A percentile compares a stretch with the other conserved stretches of the same genome.
Conservation (phyloP, 495 filamentous ascomycete species). For the Talaromyces borbonicus region DNA sequence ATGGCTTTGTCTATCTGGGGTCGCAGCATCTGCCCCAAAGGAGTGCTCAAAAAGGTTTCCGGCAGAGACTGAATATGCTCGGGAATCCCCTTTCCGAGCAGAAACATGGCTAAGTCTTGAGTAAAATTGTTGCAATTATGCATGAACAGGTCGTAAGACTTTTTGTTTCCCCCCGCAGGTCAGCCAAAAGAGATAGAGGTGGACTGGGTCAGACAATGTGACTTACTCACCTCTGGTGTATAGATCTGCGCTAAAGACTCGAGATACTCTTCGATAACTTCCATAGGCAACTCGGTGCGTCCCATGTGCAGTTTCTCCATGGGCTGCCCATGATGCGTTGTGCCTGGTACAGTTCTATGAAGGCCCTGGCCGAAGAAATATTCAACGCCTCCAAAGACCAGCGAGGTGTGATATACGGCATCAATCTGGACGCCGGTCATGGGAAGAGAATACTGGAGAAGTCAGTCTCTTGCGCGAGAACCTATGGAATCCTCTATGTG, state of each 20-base stretch:
- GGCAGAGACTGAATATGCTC: conserved; percentile 82
- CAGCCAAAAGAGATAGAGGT: conserved; percentile 9
- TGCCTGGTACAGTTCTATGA: conserved; percentile 66
- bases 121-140: conserved; percentile 99
- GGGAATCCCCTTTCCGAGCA: conserved; percentile 84
- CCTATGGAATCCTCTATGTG: conserved; percentile 3
- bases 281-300: conserved; percentile 64
- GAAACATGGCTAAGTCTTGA: conserved; percentile 83
- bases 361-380: conserved; percentile 71
- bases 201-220: background rate
- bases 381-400: conserved; percentile 70
- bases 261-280: conserved; percentile 83
- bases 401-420: conserved; percentile 84
- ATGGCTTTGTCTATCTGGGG: conserved; percentile 72
- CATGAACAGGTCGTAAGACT: conserved; percentile 81
- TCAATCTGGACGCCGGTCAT: conserved; percentile 65
- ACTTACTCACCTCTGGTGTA: conserved; percentile 56
- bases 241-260: conserved; percentile 75
- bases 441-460: conserved; percentile 36
- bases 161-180: background rate
- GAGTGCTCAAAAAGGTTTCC: conserved; percentile 75
- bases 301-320: conserved; percentile 70
- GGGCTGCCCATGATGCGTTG: conserved; percentile 75
- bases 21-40: conserved; percentile 82
- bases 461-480: background rate